Base-by-base conservation (phyloP, 805 yeast genomes). In the Yarrowia sp. region DNA sequence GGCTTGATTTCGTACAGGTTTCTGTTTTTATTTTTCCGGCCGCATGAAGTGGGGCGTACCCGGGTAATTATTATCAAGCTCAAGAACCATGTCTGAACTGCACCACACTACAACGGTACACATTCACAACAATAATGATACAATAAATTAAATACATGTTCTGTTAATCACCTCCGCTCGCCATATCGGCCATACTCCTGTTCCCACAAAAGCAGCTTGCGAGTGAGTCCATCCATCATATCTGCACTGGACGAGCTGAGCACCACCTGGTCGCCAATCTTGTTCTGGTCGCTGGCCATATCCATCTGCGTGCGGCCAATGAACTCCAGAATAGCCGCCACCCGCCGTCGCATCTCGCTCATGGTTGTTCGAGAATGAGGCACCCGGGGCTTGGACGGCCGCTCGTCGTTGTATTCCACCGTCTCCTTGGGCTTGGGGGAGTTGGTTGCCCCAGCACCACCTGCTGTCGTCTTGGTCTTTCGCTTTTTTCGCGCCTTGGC, bases 321-420 rank as follows among this genome's bases (percentile, higher is more conserved):
- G 81, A 92, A 95, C 76, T 95, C 98, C 70, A 93, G 77, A 18
- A 93, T 93, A 1, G 97, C 96, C 2, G 90, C 88, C 1, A 92
- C 89, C 66, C 99, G 82, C 71, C 90, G 86, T 65, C 92, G 83
- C 90, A 93, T 88, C 74, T 93, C 99, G 69, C 84, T 83, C 67
- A 92, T 75, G 3, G 92, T 83, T 3, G 89, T 84, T 64, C 90
- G 83, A 18, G 86, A 86, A 66, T 87, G 87, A 7, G 97, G 98
- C 48, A 86, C 79, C 65, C 97, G 83, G 13, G 98, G 97, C 69
- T 85, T 88, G 53, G 90, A 86, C 1, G 93, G 89, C 73, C 87
- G 89, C 67, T 82, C 85, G 47, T 66, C 67, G 58, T 66, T 66
- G 31, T 65, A 63, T 36, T 67, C 68, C 15, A 67, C 38, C 42